Percentiles rank a stretch among this genome's conserved stretches.
These are phyloP conservation scores for Allantophomopsis lycopodina DNA, from an alignment of 2,329 filamentous ascomycete species.

Conservation along the genomic window DNA sequence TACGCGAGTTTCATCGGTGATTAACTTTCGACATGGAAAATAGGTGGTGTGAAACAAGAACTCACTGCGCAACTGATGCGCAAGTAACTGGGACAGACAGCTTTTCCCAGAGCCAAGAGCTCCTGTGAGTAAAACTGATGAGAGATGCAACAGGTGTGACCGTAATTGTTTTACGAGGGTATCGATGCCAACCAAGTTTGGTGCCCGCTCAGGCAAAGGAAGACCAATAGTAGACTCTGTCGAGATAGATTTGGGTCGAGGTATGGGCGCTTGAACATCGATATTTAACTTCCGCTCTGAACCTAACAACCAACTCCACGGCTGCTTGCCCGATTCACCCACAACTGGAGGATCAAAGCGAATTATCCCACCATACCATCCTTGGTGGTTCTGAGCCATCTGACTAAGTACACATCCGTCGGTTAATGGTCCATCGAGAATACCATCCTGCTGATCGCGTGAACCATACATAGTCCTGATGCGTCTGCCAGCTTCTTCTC, in stretches of 20 bases:
- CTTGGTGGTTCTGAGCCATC: constrained; percentile 35
- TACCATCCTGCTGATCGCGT: constrained; percentile 35
- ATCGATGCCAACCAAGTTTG: constrained; percentile 73
- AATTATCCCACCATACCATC: constrained; percentile 75
- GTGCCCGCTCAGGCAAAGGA: constrained; percentile 34
- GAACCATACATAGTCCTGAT: constrained; percentile 60
- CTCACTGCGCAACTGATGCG: constrained; percentile 56
- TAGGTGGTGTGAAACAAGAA: constrained; percentile 73
- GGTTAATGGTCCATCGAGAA: constrained; percentile 76
- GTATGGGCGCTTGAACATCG: constrained; percentile 63
- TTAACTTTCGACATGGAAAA: constrained; percentile 73
- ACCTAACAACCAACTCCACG: constrained; percentile 59
- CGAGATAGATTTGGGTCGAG: constrained; percentile 43
- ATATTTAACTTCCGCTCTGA: constrained; percentile 61
- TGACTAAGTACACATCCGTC: constrained; percentile 69
- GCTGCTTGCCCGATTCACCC: constrained; percentile 30
- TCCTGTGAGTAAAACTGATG: constrained; percentile 80
- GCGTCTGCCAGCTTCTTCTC: constrained; percentile 60
- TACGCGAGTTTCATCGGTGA: constrained; percentile 82
- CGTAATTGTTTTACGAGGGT: constrained; percentile 57
- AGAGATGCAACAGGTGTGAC: constrained; percentile 68
- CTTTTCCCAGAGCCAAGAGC: constrained; percentile 87
- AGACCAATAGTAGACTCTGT: constrained; percentile 34
- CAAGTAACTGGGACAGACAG: constrained; percentile 62
- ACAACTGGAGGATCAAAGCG: constrained; percentile 53